Evolutionary conservation across 768 basidiomycete species (phyloP), one percentile per base, ranked within the genome.

Genomic region (Suillus brevipes): DNA sequence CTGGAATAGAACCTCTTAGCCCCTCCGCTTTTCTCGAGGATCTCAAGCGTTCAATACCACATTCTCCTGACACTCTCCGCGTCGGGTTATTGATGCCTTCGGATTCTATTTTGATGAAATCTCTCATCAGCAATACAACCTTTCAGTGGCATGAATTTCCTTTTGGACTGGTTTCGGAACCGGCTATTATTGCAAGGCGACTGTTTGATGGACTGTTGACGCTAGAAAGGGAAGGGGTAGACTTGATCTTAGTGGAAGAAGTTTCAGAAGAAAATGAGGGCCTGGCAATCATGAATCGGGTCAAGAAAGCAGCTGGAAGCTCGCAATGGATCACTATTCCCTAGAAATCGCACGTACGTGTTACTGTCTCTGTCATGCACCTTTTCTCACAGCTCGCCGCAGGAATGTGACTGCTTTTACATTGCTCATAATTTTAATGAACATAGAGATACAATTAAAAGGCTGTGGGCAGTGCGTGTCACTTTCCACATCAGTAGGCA

Each of bases 251-350:
- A 14, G 85, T 97, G 63, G 95, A 98, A 76, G 94, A 90, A 66
- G 83, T 96, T 10, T 77, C 81, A 45, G 94, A 97, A 75, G 85
- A 84, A 36, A 84, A 87, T 42, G 90, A 97, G 71, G 97, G 97
- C 0, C 77, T 97, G 36, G 97, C 97, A 7, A 86, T 98, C 36
- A 98, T 97, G 94, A 97, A 99, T 75, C 84, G 97, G 20, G 87
- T 95, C 31, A 85, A 85, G 66, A 98, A 98, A 74, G 96, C 97
- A 2, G 95, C 95, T 8, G 87, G 89, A 5, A 85, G 89, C 58
- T 70, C 69, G 12, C 65, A 66, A 43, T 81, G 80, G 78, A 65
- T 81, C 10, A 64, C 52, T 20, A 55, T 65, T 56, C 49, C 52
- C 37, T 68, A 67, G 66, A 60, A n/a, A 36, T 20, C 34, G 61